These are phyloP conservation scores for Erysimum pusillum DNA, from an alignment of 441 rosid species.

Conservation along the genomic window DNA sequence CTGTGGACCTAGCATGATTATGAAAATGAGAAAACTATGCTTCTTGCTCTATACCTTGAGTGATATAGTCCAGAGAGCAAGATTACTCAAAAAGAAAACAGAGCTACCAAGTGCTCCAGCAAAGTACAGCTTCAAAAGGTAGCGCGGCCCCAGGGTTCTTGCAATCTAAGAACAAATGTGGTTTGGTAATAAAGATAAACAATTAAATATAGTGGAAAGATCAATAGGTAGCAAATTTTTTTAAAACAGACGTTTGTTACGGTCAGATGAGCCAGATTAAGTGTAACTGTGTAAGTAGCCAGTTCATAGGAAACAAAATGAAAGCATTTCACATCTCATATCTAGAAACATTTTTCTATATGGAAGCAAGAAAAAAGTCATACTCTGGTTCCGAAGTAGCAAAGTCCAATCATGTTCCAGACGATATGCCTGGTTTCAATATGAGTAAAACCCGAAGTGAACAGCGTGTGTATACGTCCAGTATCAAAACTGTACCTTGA, in stretches of 20 bases:
- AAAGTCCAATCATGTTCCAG: slow-evolving; percentile 84
- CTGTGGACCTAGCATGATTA: slow-evolving; percentile 17
- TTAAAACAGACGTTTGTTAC: not conserved
- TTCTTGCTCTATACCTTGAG: slow-evolving; percentile 56
- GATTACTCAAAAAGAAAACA: slow-evolving; percentile 64
- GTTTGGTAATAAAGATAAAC: not conserved
- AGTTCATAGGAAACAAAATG: slow-evolving; percentile 27
- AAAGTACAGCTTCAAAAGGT: slow-evolving; percentile 72
- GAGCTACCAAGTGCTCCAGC: slow-evolving; percentile 88
- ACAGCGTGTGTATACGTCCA: slow-evolving; percentile 72
- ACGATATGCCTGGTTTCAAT: slow-evolving; percentile 53
- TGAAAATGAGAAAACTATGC: not conserved
- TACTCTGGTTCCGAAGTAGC: slow-evolving; percentile 86
- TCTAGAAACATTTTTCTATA: not conserved
- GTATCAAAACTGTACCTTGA: slow-evolving; percentile 60
- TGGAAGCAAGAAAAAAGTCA: slow-evolving; percentile 30
- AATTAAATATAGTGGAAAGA: not conserved
- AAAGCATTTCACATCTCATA: slow-evolving; percentile 2
- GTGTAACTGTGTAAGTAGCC: not conserved
- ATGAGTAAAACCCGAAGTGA: slow-evolving; percentile 89
- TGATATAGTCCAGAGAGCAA: slow-evolving; percentile 53
- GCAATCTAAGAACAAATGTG: slow-evolving; percentile 60
- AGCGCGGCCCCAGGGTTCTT: slow-evolving; percentile 66
- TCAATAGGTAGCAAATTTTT: not conserved
- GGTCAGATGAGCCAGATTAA: slow-evolving; percentile 6